These are phyloP conservation scores for Colletotrichum chrysophilum DNA, from an alignment of 2,329 filamentous ascomycete species.

Conservation along the genomic window DNA sequence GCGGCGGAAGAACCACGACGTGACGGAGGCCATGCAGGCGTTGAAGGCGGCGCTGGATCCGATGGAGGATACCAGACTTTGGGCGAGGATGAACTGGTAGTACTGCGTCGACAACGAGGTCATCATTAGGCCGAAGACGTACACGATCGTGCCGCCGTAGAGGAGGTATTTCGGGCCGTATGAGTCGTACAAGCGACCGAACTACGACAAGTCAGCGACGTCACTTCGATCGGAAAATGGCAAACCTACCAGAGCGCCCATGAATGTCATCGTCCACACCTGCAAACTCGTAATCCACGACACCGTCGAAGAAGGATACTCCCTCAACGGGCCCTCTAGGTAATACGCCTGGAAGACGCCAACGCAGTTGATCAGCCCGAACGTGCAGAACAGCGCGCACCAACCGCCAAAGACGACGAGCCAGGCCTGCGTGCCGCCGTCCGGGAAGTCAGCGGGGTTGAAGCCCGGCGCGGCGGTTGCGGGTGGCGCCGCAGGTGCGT, in stretches of 20 bases:
- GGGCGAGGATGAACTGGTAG: slow-evolving; percentile 50
- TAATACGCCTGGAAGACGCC: slow-evolving; percentile 68
- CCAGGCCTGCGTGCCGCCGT: slow-evolving; percentile 64
- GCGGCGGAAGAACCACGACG: slow-evolving; percentile 57
- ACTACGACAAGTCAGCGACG: slow-evolving; percentile 29
- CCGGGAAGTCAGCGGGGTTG: slow-evolving; percentile 60
- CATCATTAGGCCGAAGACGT: slow-evolving; percentile 72
- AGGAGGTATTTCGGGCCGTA: slow-evolving; percentile 67
- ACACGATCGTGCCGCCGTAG: slow-evolving; percentile 55
- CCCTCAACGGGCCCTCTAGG: slow-evolving; percentile 47
- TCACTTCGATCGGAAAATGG: slow-evolving; percentile 22
- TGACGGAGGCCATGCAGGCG: slow-evolving; percentile 43
- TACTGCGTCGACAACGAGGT: slow-evolving; percentile 53
- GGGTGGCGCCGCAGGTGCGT: slow-evolving; percentile 9
- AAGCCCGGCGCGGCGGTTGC: slow-evolving; percentile 20
- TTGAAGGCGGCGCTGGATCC: slow-evolving; percentile 50
- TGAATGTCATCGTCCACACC: slow-evolving; percentile 52
- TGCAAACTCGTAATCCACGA: slow-evolving; percentile 66
- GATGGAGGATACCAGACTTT: slow-evolving; percentile 44
- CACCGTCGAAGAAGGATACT: slow-evolving; percentile 55
- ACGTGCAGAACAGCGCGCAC: slow-evolving; percentile 48
- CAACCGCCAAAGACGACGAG: slow-evolving; percentile 56
- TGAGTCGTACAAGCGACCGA: slow-evolving; percentile 68
- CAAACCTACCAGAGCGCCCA: slow-evolving; percentile 50
- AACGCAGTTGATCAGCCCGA: slow-evolving; percentile 48